Base-by-base conservation (phyloP, 2,329 filamentous ascomycete species). In the Hirsutella thompsonii region DNA sequence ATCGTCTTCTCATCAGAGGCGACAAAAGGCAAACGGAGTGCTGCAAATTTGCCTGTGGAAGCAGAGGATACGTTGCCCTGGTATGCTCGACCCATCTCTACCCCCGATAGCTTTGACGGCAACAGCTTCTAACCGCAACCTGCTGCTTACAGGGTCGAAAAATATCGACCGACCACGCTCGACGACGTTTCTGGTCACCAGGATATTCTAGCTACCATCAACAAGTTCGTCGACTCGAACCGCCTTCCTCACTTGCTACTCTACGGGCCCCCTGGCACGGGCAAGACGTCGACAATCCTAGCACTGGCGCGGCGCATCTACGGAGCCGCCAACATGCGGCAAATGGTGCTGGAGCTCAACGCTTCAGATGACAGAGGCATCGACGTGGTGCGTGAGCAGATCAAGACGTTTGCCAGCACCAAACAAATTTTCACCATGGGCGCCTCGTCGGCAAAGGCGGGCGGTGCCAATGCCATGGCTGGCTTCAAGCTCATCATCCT, bases 281-380 rank as follows among this genome's bases (percentile, higher is more conserved):
- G 92, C 53, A 98, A 98, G 68, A 98, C 92, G 0, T 96, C 90
- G 5, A 98, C 92, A 2, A 85, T 96, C 47, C 77, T 98, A 33
- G 92, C 92, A 0, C 80, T 98, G 34, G 89, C 92, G 28, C 78
- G 92, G 40, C 79, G 85, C 45, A 96, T 98, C 62, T 98, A 98
- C 57, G 92, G 92, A 40, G 66, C 70, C 44, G 82, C 85, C 48
- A 95, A 96, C 61, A 83, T 95, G 80, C 81, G 90, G 16, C 92
- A 98, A 63, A 96, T 98, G 88, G 92, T 98, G 16, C 76, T 98
- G 28, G 92, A 98, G 64, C 76, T 98, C 49, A 98, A 98, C 59
- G 92, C 92, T 33, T 94, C 88, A 38, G 92, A 98, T 58, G 92
- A 98, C 61, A 76, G 92, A 62, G 92, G 92, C 55, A 98, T 98